Evolutionary conservation across 1,284 basidiomycete genomes (phyloP), one percentile per base, ranked within the genome.

Genomic region (Sporisorium iseilematis-ciliati): DNA sequence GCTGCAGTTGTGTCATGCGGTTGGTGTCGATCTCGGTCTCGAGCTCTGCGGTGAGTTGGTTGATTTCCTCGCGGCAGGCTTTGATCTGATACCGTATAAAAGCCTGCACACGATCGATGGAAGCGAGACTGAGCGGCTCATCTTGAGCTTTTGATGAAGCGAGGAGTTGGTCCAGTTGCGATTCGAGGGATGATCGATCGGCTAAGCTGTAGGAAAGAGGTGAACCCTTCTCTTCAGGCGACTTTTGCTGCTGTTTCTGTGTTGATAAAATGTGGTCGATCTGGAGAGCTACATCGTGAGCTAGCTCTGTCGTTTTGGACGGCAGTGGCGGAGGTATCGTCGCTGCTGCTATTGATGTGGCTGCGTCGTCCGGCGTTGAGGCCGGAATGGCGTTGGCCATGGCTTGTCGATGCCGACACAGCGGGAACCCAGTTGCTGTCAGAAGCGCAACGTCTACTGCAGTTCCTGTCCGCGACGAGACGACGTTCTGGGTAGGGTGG

Each of bases 1-100:
- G 49, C 48, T 76, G 74, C 14, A 76, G 62, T 23, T 68, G 60
- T 2, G 69, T 59, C 74, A 76, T 76, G 46, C 74, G 64, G 26
- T 68, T 67, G 41, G 69, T 56, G 52, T 76, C 74, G 57, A 67
- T 72, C 35, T 76, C 68, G 12, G 58, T 48, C 20, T 72, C 65
- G 49, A 76, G 68, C 51, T 76, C 63, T 1, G 58, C 52, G 18
- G 59, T 60, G 61, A 76, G 63, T 26, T 46, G 23, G 3, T 42
- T 14, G 48, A 76, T 72, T 18, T 58, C 57, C 12, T 60, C 51
- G 18, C 65, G 61, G 38, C 65, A 72, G 29, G 50, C 25, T 20
- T 53, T 61, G 31, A 76, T 65, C 35, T 76, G 69, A 7, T 52
- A 35, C 1, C 69, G 64, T 7, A 76, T 65, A 14, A 58, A 38